Conservation (phyloP, 202 grass and related monocot genomes). For the Sporobolus alterniflorus region DNA sequence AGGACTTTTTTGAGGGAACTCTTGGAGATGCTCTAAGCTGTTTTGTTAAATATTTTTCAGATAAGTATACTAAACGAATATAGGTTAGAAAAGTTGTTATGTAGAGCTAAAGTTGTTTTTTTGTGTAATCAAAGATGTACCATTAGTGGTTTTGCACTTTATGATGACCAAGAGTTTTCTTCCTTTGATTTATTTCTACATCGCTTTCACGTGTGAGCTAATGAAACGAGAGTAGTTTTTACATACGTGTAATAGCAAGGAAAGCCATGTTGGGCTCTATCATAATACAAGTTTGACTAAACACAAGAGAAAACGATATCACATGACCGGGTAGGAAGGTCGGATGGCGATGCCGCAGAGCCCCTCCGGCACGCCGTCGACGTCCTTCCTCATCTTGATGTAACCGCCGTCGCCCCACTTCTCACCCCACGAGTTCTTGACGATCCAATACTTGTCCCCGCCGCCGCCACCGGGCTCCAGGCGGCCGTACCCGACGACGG, state of each 20-base stretch:
- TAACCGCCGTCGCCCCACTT: slow-evolving; percentile 45
- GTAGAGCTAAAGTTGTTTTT: too few species aligned
- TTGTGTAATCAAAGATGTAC: too few species aligned
- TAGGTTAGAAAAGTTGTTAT: too few species aligned
- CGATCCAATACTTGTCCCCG: slow-evolving; percentile 53
- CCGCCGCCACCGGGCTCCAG: neutral
- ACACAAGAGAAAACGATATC: neutral
- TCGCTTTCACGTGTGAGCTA: too few species aligned
- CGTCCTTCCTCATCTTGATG: slow-evolving; percentile 57
- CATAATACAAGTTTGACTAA: neutral
- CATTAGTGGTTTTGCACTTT: too few species aligned
- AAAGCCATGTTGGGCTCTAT: neutral
- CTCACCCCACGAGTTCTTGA: slow-evolving; percentile 77
- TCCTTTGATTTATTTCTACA: too few species aligned
- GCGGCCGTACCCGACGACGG: slow-evolving; percentile 45
- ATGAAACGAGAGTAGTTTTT: too few species aligned
- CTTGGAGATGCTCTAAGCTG: too few species aligned
- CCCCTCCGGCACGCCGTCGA: slow-evolving; percentile 42
- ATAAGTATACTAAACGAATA: too few species aligned
- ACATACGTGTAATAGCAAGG: neutral
- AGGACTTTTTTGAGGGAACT: too few species aligned
- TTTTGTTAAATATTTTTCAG: too few species aligned
- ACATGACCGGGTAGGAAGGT: slow-evolving; percentile 41
- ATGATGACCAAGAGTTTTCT: too few species aligned
- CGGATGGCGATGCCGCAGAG: slow-evolving; percentile 59